Conservation (phyloP, 441 rosid species). For the Erodium moschatum region DNA sequence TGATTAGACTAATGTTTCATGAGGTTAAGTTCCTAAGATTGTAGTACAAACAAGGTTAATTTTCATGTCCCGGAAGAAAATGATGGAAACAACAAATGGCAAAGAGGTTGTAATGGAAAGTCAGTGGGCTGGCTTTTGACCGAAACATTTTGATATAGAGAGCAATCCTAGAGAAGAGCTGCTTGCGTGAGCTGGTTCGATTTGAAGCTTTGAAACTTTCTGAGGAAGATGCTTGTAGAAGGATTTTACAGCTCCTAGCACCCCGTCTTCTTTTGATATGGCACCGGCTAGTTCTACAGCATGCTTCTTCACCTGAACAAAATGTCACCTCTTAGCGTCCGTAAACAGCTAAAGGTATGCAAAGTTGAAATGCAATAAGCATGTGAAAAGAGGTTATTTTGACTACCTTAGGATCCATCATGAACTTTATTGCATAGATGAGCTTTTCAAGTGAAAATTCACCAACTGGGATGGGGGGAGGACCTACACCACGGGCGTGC, state of each 20-base stretch:
- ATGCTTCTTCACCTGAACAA: slow-evolving; percentile 27
- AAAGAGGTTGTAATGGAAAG: too few relatives aligned
- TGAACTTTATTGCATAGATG: slow-evolving; percentile 34
- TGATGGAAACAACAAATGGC: too few relatives aligned
- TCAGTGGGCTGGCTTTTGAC: too few relatives aligned
- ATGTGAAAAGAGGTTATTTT: not conserved
- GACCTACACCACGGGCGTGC: slow-evolving; percentile 37
- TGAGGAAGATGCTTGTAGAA: slow-evolving; percentile 38
- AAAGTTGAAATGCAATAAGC: not conserved
- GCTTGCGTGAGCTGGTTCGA: not conserved
- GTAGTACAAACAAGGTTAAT: too few relatives aligned
- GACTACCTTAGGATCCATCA: slow-evolving; percentile 34
- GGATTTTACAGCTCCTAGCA: slow-evolving; percentile 36
- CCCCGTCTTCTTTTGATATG: slow-evolving; percentile 39
- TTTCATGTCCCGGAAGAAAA: too few relatives aligned
- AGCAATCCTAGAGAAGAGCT: not conserved
- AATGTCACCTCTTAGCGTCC: not conserved
- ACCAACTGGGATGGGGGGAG: slow-evolving; percentile 36
- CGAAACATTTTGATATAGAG: too few relatives aligned
- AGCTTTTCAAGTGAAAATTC: slow-evolving; percentile 34
- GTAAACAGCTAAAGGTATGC: not conserved
- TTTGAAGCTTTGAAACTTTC: not conserved
- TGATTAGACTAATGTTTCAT: too few relatives aligned
- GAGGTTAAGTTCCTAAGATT: too few relatives aligned
- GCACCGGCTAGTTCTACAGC: slow-evolving; percentile 34